Percentiles rank a stretch among this genome's conserved stretches.
Evolutionary conservation across 2,329 filamentous ascomycete species (phyloP).

Genomic region (Aspergillus tubingensis): DNA sequence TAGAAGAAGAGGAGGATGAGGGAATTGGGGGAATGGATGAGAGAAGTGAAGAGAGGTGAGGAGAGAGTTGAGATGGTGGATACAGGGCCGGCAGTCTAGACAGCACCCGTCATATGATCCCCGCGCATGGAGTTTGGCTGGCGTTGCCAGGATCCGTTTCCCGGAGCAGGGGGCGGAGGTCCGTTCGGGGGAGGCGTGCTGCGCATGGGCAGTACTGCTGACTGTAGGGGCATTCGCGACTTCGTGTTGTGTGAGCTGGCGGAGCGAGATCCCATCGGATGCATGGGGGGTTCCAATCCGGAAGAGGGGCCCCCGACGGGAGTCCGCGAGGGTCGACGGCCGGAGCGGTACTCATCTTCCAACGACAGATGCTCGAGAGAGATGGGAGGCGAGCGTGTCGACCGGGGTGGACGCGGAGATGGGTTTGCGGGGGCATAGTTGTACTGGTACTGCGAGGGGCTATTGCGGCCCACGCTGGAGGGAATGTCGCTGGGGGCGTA

Average conservation of each 20-base stretch:
- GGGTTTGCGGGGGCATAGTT: slow-evolving; percentile 26
- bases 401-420: slow-evolving; percentile 24
- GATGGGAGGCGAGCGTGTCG: slow-evolving; percentile 36
- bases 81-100: slow-evolving; percentile 1
- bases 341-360: slow-evolving; percentile 34
- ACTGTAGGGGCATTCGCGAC: slow-evolving; percentile 42
- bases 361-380: slow-evolving; percentile 49
- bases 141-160: slow-evolving; percentile 27
- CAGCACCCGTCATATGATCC: slow-evolving; percentile 19
- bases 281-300: slow-evolving; percentile 40
- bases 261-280: slow-evolving; percentile 42
- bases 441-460: slow-evolving; percentile 26
- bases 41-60: not conserved
- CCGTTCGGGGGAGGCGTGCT: slow-evolving; percentile 60
- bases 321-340: slow-evolving; percentile 32
- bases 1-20: not conserved
- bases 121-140: slow-evolving; percentile 26
- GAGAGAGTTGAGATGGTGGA: no score
- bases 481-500: slow-evolving; percentile 70
- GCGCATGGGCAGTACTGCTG: slow-evolving; percentile 66
- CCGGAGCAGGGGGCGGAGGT: slow-evolving; percentile 60
- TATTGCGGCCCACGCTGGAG: slow-evolving; percentile 50
- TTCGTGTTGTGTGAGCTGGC: slow-evolving; percentile 41
- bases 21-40: not conserved
- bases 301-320: slow-evolving; percentile 39